Base-by-base conservation (phyloP, 306 rosid genomes). In the Quercus alba region DNA sequence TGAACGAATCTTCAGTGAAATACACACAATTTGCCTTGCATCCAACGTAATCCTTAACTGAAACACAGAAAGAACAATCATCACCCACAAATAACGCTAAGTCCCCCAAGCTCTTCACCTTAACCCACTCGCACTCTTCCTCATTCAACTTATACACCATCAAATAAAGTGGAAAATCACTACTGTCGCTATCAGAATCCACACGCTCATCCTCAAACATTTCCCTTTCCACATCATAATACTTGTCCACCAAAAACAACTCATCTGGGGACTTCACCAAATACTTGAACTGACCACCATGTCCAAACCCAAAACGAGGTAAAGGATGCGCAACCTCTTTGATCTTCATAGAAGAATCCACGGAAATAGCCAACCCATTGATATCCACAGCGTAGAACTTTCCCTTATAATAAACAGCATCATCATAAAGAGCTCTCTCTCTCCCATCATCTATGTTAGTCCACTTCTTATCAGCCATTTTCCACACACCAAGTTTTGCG, bases 1-100 rank as follows among this genome's bases (percentile, higher is more conserved):
- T 35, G 17, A 31, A 38, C 5, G 21, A 44, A 35, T 35, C n/a
- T 31, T 15, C 0, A 38, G 4, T 18, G 52, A 30, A 75, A 61
- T 75, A 75, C 21, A 57, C 58, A 10, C 69, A 74, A 14, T 57
- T 75, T 18, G 3, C 38, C n/a, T 58, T 75, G 56, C 78, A 75
- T 31, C 78, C 56, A 33, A 68, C 56, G 15, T 56, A 56, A 12
- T 75, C 56, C 6, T 13, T 5, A 35, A 68, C 70, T n/a, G 33
- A 56, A 21, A 75, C 14, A 21, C 33, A 57, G 70, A 75, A 58
- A 12, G 26, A 19, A 51, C 54, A 33, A 13, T 35, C 56, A n/a
- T 19, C 7, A 3, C 73, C 73, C 52, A 76, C 72, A 63, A 76
- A 76, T 4, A 76, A 23, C 26, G 21, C 72, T 4, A 25, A 8